Conservation (phyloP, 768 basidiomycete genomes). For the Mycena olivaceomarginata region DNA sequence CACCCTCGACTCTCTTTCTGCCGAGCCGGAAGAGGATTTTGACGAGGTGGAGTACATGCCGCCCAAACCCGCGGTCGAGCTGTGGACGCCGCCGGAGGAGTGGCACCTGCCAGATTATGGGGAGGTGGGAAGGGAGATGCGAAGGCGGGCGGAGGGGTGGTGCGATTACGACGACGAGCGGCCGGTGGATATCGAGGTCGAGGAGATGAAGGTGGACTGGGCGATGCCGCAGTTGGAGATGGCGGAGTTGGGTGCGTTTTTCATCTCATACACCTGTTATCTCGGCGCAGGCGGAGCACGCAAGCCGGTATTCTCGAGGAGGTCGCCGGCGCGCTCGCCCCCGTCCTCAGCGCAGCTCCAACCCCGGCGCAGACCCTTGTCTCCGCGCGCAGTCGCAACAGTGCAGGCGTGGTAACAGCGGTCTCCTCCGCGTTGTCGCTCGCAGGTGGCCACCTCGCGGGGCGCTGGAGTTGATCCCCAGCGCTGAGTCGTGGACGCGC, state of each 20-base stretch:
- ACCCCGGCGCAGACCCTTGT: no score
- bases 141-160: constrained; percentile 57
- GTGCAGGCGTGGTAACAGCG: no score
- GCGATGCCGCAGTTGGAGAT: constrained; percentile 56
- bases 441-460: no score
- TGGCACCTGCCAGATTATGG: constrained; percentile 67
- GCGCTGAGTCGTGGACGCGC: no score
- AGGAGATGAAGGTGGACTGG: constrained; percentile 46
- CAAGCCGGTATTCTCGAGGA: no score
- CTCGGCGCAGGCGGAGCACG: no score
- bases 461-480: no score
- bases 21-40: constrained; percentile 52
- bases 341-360: no score
- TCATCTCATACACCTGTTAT: no score
- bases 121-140: constrained; percentile 60
- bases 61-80: constrained; percentile 64
- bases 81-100: constrained; percentile 62
- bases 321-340: no score
- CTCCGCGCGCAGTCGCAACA: no score
- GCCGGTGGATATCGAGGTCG: constrained; percentile 54
- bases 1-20: constrained; percentile 22
- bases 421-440: no score
- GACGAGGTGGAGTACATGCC: constrained; percentile 74
- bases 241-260: constrained; percentile 51
- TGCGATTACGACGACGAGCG: constrained; percentile 55